phyloP scores from a whole-genome alignment of 495 filamentous ascomycete species.

The Lindgomyces ingoldianus region DNA sequence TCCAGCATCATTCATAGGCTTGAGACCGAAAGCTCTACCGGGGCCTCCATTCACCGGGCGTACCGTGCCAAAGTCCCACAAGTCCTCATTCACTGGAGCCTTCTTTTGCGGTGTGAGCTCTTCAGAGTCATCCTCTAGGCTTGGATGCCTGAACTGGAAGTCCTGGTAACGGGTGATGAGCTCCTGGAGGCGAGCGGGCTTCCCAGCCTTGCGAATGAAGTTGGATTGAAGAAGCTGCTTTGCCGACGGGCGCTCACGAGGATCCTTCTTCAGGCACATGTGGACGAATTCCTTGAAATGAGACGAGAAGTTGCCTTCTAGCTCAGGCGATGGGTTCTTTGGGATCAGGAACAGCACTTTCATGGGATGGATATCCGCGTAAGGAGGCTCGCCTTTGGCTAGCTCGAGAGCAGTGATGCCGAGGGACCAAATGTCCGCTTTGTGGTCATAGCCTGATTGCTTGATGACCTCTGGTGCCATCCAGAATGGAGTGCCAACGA shows the following conservation, averaged over 20 bases:
- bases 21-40: slow-evolving; percentile 59
- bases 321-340: slow-evolving; percentile 81
- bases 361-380: slow-evolving; percentile 98
- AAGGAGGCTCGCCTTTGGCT: slow-evolving; percentile 89
- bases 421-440: slow-evolving; percentile 99
- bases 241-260: slow-evolving; percentile 81
- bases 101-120: slow-evolving; percentile 43
- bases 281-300: slow-evolving; percentile 95
- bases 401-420: slow-evolving; percentile 95
- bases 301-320: slow-evolving; percentile 84
- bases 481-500: slow-evolving; percentile 98
- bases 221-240: slow-evolving; percentile 85
- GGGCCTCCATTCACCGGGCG: slow-evolving; percentile 58
- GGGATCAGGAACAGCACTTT: slow-evolving; percentile 97
- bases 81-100: slow-evolving; percentile 62
- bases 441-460: slow-evolving; percentile 96
- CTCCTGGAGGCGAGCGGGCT: slow-evolving; percentile 86
- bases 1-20: slow-evolving; percentile 70
- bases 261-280: slow-evolving; percentile 81
- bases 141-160: slow-evolving; percentile 61
- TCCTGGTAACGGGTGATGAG: slow-evolving; percentile 86
- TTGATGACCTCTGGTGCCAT: slow-evolving; percentile 99
- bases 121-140: slow-evolving; percentile 63
- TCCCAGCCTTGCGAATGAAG: slow-evolving; percentile 86
- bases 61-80: slow-evolving; percentile 97